Percentiles rank a stretch among this genome's conserved stretches.
Conservation (phyloP, 805 yeast genomes). For the Limtongozyma cylindracea region DNA sequence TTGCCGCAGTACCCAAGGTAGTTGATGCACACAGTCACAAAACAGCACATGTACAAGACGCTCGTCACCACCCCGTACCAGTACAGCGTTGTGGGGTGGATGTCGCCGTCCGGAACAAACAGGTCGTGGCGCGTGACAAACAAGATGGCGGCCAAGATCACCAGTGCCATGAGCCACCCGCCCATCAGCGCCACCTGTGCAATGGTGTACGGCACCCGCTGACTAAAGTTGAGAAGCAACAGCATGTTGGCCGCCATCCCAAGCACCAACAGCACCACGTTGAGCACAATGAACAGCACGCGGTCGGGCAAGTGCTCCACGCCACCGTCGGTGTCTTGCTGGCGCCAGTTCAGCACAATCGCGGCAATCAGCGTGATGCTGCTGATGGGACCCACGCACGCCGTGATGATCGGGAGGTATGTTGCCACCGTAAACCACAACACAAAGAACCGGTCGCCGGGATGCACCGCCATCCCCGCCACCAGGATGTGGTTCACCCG, state of each 20-base stretch:
- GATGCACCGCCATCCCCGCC: slow-evolving; percentile 10
- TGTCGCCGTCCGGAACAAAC: slow-evolving; percentile 2
- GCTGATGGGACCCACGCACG: slow-evolving; percentile 59
- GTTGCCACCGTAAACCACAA: slow-evolving; percentile 44
- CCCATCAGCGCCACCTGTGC: slow-evolving; percentile 36
- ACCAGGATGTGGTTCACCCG: too few relatives aligned
- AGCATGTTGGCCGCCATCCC: slow-evolving; percentile 48
- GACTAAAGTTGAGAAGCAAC: slow-evolving; percentile 45
- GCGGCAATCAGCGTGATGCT: slow-evolving; percentile 54
- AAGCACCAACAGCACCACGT: slow-evolving; percentile 31
- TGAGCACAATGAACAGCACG: slow-evolving; percentile 22
- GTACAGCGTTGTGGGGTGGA: slow-evolving; percentile 31
- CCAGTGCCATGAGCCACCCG: slow-evolving; percentile 27
- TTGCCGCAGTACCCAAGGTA: slow-evolving; percentile 29
- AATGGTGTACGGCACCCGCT: slow-evolving; percentile 24
- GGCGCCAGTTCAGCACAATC: slow-evolving; percentile 32
- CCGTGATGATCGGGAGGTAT: slow-evolving; percentile 50
- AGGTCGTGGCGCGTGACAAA: slow-evolving; percentile 8
- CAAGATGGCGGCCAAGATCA: slow-evolving; percentile 23
- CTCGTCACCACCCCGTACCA: slow-evolving; percentile 59
- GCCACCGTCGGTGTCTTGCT: slow-evolving; percentile 4
- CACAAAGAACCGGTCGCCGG: slow-evolving; percentile 12
- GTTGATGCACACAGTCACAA: slow-evolving; percentile 25
- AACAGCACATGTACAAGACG: slow-evolving; percentile 31
- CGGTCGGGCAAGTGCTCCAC: slow-evolving; percentile 5